phyloP scores from a whole-genome alignment of 768 basidiomycete species.

The Psilocybe cubensis region DNA sequence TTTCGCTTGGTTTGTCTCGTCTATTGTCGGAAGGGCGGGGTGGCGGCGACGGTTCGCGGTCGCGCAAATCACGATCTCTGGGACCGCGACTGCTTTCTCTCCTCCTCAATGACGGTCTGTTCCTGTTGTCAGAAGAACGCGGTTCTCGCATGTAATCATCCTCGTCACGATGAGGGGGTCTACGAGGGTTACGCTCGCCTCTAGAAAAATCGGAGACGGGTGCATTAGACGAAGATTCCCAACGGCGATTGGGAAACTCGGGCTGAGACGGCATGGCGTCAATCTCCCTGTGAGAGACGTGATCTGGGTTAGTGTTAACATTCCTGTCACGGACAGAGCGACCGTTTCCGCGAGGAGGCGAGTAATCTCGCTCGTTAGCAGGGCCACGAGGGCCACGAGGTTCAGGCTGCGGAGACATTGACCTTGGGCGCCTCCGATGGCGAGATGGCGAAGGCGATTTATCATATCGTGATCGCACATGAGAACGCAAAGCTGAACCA shows the following conservation, averaged over 20 bases:
- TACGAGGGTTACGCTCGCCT: conserved; percentile 23
- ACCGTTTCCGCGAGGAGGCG: conserved; percentile 24
- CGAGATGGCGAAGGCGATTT: conserved; percentile 33
- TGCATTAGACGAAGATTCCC: conserved; percentile 23
- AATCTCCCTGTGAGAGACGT: conserved; percentile 27
- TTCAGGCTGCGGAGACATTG: conserved; percentile 25
- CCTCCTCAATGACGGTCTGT: conserved; percentile 21
- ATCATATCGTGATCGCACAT: conserved; percentile 23
- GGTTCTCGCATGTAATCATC: conserved; percentile 9
- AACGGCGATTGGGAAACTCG: conserved; percentile 27
- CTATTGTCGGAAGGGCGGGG: conserved; percentile 25
- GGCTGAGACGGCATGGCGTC: conserved; percentile 21
- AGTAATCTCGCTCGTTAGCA: conserved; percentile 23
- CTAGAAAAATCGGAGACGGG: conserved; percentile 23
- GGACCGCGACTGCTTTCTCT: conserved; percentile 29
- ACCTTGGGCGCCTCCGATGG: conserved; percentile 31
- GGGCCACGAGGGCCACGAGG: conserved; percentile 17
- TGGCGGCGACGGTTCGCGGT: conserved; percentile 26
- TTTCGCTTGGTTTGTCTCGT: conserved; percentile 31
- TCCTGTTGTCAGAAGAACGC: conserved; percentile 24
- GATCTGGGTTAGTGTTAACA: conserved; percentile 33
- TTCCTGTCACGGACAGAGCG: conserved; percentile 29
- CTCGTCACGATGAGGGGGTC: conserved; percentile 17
- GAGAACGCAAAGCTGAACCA: conserved; percentile 2
- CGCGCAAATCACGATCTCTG: conserved; percentile 26